These are phyloP conservation scores for Teunomyces atbi DNA, from an alignment of 805 yeast species.

Conservation along the genomic window DNA sequence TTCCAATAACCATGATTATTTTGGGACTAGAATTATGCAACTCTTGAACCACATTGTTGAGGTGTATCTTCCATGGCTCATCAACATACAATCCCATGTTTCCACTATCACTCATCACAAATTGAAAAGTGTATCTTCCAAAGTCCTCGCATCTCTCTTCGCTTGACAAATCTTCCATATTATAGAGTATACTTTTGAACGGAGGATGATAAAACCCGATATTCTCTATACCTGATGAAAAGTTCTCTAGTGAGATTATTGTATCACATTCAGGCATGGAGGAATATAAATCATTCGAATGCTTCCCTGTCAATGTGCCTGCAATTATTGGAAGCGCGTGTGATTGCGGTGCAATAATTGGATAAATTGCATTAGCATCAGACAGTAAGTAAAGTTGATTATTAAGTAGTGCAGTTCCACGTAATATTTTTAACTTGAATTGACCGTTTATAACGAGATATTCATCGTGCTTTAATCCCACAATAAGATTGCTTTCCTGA, in stretches of 20 bases:
- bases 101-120: conserved; percentile 27
- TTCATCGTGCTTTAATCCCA: conserved; percentile 46
- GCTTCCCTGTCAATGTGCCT: conserved; percentile 38
- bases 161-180: conserved; percentile 1
- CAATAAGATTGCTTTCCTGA: conserved; percentile 26
- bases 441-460: conserved; percentile 48
- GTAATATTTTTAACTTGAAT: conserved; percentile 38
- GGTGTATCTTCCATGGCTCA: conserved; percentile 8
- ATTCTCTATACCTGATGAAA: conserved; percentile 44
- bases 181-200: conserved; percentile 41
- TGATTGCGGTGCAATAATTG: conserved; percentile 30
- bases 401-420: conserved; percentile 50
- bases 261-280: conserved; percentile 14
- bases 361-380: conserved; percentile 22
- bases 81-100: conserved; percentile 18
- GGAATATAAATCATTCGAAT: background rate
- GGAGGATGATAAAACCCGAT: conserved; percentile 45
- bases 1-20: conserved; percentile 50
- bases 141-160: conserved; percentile 2
- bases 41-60: conserved; percentile 5
- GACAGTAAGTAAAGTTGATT: conserved; percentile 25
- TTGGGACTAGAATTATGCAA: conserved; percentile 11
- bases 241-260: conserved; percentile 36
- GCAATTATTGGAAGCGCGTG: conserved; percentile 45
- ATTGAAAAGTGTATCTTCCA: conserved; percentile 38